A percentile compares a stretch with the other conserved stretches of the same genome.
Evolutionary conservation across 179 eudicot species (phyloP).

Genomic region (Pouteria campechiana): DNA sequence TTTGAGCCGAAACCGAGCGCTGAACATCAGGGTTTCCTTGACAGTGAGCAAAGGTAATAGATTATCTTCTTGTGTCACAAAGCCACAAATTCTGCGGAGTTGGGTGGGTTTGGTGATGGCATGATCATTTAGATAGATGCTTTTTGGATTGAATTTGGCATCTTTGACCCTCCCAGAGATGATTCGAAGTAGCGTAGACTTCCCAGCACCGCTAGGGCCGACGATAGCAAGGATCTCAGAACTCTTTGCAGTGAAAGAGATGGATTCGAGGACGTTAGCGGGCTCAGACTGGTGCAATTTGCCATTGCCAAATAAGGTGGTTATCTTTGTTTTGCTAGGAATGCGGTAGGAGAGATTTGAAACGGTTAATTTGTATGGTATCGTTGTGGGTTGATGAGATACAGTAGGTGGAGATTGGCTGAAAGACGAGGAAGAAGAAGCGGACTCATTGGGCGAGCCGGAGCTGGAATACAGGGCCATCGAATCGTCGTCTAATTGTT

Average conservation of each 20-base stretch:
- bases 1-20: conserved; percentile 64
- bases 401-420: conserved; percentile 30
- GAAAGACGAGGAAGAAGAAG: conserved; percentile 46
- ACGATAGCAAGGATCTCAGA: conserved; percentile 67
- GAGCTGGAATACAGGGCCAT: conserved; percentile 56
- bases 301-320: not conserved
- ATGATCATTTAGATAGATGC: conserved; percentile 33
- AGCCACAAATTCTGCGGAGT: conserved; percentile 58
- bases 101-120: conserved; percentile 41
- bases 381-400: conserved; percentile 6
- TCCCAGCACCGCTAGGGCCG: conserved; percentile 94
- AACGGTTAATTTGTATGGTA: conserved; percentile 31
- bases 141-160: conserved; percentile 32
- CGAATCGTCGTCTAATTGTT: conserved; percentile 41
- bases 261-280: conserved; percentile 48
- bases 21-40: conserved; percentile 59
- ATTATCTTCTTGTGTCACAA: conserved; percentile 81
- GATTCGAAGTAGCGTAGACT: conserved; percentile 57
- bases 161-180: conserved; percentile 59
- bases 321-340: conserved; percentile 8
- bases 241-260: conserved; percentile 50
- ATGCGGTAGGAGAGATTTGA: conserved; percentile 66
- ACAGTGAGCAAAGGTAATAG: conserved; percentile 77
- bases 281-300: conserved; percentile 18
- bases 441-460: conserved; percentile 43